Evolutionary conservation across 257 asterid genomes (phyloP).

Genomic region (Fraxinus excelsior): DNA sequence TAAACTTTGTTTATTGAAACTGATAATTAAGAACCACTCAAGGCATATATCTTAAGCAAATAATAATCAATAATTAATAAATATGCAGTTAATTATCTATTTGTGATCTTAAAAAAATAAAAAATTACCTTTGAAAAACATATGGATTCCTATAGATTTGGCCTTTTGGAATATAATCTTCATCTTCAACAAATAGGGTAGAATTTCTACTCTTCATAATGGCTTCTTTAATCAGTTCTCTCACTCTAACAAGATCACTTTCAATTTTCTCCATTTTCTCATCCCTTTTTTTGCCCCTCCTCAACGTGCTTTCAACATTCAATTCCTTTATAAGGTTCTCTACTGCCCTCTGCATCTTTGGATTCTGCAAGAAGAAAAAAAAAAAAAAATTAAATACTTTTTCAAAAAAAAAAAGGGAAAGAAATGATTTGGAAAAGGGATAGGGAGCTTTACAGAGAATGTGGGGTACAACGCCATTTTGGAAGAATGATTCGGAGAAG

Average conservation of each 20-base stretch:
- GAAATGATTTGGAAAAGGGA: not conserved
- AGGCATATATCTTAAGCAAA: too few relatives aligned
- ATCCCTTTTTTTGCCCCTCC: conserved; percentile 44
- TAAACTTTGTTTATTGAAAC: not conserved
- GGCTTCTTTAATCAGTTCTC: conserved; percentile 49
- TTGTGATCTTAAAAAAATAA: too few relatives aligned
- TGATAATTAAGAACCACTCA: not conserved
- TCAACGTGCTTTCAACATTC: conserved; percentile 35
- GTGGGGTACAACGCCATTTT: conserved; percentile 50
- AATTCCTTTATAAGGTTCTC: conserved; percentile 41
- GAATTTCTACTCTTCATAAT: conserved; percentile 31
- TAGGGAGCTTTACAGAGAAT: conserved; percentile 41
- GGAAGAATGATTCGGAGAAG: conserved; percentile 12
- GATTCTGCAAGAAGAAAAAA: conserved; percentile 32
- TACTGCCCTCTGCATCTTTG: conserved; percentile 53
- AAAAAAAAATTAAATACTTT: not conserved
- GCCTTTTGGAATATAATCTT: conserved; percentile 50
- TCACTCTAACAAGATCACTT: conserved; percentile 47
- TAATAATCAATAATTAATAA: too few relatives aligned
- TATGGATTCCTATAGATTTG: conserved; percentile 49
- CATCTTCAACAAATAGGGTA: conserved; percentile 23
- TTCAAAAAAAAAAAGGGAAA: not conserved
- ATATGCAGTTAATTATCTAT: too few relatives aligned
- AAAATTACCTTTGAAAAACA: conserved; percentile 54
- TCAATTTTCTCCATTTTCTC: conserved; percentile 46